phyloP scores from a whole-genome alignment of 352 stramenopile genomes.

The Plasmopara viticola region DNA sequence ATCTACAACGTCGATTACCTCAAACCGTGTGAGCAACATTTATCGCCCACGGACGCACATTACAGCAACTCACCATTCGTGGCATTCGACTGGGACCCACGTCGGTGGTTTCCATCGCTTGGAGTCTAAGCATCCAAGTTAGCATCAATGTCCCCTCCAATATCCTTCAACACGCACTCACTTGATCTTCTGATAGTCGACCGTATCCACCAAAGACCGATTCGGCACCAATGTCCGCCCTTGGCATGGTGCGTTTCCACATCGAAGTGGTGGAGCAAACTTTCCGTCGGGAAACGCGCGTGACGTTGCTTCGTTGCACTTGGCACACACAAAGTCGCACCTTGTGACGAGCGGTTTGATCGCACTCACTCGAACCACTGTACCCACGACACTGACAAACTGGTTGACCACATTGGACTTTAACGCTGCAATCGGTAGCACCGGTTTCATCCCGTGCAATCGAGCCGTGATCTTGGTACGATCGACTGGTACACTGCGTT shows the following conservation, averaged over 20 bases:
- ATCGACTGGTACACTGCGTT: slow-evolving; percentile 37
- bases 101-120: slow-evolving; percentile 90
- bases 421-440: slow-evolving; percentile 58
- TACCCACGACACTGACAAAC: slow-evolving; percentile 69
- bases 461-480: slow-evolving; percentile 51
- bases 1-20: slow-evolving; percentile 27
- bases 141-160: slow-evolving; percentile 7
- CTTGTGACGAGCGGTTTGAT: slow-evolving; percentile 82
- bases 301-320: slow-evolving; percentile 69
- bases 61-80: slow-evolving; percentile 44
- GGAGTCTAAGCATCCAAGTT: slow-evolving; percentile 42
- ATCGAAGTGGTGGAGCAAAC: slow-evolving; percentile 56
- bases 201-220: slow-evolving; percentile 77
- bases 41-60: not conserved
- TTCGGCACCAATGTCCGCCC: slow-evolving; percentile 70
- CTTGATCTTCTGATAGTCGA: slow-evolving; percentile 90
- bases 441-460: slow-evolving; percentile 58
- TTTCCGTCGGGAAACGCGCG: slow-evolving; percentile 76
- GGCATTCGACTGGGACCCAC: slow-evolving; percentile 83
- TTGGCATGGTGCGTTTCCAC: slow-evolving; percentile 56
- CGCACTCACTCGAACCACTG: slow-evolving; percentile 74
- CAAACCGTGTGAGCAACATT: too few relatives aligned
- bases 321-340: slow-evolving; percentile 83
- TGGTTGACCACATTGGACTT: slow-evolving; percentile 74
- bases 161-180: slow-evolving; percentile 15